Conservation (phyloP, 139 green algal species). For the Dunaliella primolecta region DNA sequence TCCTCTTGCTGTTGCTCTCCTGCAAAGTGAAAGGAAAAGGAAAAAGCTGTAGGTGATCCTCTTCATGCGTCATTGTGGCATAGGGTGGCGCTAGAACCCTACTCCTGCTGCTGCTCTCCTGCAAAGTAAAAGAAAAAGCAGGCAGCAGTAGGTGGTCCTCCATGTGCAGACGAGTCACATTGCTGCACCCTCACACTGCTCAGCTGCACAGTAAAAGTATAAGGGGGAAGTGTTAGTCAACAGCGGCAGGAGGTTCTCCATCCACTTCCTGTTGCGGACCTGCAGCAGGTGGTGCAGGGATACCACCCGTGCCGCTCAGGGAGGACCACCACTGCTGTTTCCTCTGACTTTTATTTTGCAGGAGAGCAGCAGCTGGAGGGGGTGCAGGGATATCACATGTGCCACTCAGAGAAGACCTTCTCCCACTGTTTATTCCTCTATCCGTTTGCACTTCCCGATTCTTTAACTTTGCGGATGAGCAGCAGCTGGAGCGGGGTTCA, state of each 20-base stretch:
- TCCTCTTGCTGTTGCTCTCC: neutral
- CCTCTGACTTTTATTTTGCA: neutral
- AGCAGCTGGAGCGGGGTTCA: too few relatives aligned
- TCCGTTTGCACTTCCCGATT: neutral
- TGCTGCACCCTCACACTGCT: neutral
- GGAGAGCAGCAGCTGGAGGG: neutral
- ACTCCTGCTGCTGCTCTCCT: neutral
- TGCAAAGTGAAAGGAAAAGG: neutral
- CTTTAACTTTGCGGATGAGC: neutral
- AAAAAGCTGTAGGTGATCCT: constrained; percentile 1
- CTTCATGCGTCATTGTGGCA: neutral
- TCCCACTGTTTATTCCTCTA: neutral
- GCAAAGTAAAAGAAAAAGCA: neutral
- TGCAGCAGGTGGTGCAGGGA: neutral
- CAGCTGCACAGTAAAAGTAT: neutral
- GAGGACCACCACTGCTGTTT: constrained; percentile 3
- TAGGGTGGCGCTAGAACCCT: neutral
- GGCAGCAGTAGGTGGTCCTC: too few relatives aligned
- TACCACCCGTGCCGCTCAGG: neutral
- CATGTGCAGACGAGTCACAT: neutral
- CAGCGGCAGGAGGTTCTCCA: neutral
- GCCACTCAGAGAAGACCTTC: neutral
- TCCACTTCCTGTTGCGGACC: neutral
- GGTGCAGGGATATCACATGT: neutral
- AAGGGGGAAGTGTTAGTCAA: too few relatives aligned